Percentiles rank a stretch among this genome's conserved stretches.
These are phyloP conservation scores for Phylloporus sp. DNA, from an alignment of 768 basidiomycete genomes.

Conservation along the genomic window DNA sequence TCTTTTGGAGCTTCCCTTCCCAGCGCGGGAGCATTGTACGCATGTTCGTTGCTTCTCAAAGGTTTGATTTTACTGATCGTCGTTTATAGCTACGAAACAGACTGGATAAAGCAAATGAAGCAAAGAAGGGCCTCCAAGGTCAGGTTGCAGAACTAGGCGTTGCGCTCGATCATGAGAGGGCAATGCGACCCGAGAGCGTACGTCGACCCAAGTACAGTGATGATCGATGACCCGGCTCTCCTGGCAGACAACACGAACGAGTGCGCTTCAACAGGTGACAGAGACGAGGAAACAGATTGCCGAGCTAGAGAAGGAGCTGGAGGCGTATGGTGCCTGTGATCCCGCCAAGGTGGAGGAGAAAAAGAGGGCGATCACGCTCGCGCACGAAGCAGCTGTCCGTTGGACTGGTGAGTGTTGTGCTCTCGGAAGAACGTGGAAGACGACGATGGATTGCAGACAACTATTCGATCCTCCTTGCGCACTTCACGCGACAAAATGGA, in stretches of 20 bases:
- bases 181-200: constrained; percentile 56
- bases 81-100: constrained; percentile 53
- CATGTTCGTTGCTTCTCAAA: neutral
- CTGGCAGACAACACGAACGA: constrained; percentile 53
- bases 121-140: constrained; percentile 36
- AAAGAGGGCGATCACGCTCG: constrained; percentile 65
- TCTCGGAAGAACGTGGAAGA: neutral
- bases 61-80: neutral
- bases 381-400: constrained; percentile 77
- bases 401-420: constrained; percentile 73
- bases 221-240: neutral
- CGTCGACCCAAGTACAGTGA: constrained; percentile 8
- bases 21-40: constrained; percentile 75
- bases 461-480: constrained; percentile 57
- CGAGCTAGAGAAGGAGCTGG: constrained; percentile 63
- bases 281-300: constrained; percentile 46
- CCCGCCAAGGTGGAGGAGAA: constrained; percentile 78
- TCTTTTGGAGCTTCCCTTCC: constrained; percentile 96
- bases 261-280: constrained; percentile 48
- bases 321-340: constrained; percentile 79
- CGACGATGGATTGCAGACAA: constrained; percentile 48
- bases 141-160: constrained; percentile 50
- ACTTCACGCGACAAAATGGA: constrained; percentile 63
- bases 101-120: constrained; percentile 47
- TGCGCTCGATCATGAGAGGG: constrained; percentile 49